phyloP scores from a whole-genome alignment of 257 asterid species.

The Gynochthodes officinalis region DNA sequence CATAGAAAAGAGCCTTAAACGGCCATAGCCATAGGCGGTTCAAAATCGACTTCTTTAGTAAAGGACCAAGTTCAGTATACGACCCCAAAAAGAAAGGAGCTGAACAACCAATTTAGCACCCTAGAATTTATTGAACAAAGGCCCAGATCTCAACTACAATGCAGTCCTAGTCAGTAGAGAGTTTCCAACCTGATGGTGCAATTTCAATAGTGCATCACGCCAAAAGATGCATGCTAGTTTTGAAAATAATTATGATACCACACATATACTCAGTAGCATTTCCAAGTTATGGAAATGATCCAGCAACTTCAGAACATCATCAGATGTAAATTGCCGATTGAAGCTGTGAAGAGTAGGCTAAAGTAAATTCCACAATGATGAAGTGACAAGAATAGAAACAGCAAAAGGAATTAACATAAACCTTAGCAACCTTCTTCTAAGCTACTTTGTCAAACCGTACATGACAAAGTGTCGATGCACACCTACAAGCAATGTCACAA shows the following conservation, averaged over 20 bases:
- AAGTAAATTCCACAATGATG: neutral
- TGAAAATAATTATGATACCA: neutral
- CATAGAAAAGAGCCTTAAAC: neutral
- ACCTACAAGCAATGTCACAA: conserved; percentile 44
- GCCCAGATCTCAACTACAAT: neutral
- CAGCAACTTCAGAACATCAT: conserved; percentile 78
- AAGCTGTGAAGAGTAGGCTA: conserved; percentile 46
- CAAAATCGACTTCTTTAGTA: neutral
- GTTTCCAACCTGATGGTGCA: neutral
- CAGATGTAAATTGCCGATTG: conserved; percentile 68
- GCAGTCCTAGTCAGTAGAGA: neutral
- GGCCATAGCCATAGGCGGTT: neutral
- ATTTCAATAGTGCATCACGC: neutral
- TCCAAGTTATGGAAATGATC: conserved; percentile 92
- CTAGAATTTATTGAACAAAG: neutral
- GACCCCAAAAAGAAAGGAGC: too few species aligned
- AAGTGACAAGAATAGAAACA: neutral
- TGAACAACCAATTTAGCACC: neutral
- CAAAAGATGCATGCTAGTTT: too few species aligned
- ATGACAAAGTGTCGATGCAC: conserved; percentile 65
- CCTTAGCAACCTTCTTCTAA: conserved; percentile 53
- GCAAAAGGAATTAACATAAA: conserved; percentile 4
- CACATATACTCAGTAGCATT: conserved; percentile 62
- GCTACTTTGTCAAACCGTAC: conserved; percentile 38
- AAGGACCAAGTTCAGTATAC: neutral